Conservation (phyloP, 2,329 filamentous ascomycete species). For the Aspergillus quadricinctus region DNA sequence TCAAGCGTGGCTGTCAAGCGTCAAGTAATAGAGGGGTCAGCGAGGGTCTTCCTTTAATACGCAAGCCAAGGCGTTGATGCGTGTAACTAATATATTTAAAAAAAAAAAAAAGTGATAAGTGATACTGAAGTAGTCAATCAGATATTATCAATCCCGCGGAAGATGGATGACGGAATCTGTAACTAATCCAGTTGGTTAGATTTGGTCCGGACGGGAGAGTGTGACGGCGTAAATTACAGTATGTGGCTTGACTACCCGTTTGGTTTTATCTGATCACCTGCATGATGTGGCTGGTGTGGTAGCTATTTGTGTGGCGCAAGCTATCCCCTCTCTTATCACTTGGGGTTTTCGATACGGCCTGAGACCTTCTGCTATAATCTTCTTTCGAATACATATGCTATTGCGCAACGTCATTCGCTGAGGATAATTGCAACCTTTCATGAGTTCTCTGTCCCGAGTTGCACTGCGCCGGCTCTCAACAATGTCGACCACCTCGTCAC, state of each 20-base stretch:
- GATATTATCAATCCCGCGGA: background rate
- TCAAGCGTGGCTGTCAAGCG: slow-evolving; percentile 21
- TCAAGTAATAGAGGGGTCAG: background rate
- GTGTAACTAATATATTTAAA: background rate
- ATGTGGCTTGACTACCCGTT: background rate
- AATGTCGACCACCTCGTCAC: slow-evolving; percentile 45
- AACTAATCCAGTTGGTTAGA: too few species aligned
- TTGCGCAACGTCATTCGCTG: background rate
- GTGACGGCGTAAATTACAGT: background rate
- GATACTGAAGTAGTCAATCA: background rate
- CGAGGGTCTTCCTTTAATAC: background rate
- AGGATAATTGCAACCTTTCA: slow-evolving; percentile 9
- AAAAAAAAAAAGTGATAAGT: background rate
- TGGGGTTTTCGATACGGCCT: background rate
- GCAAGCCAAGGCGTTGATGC: background rate
- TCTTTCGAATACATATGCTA: background rate
- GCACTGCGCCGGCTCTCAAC: slow-evolving; percentile 23
- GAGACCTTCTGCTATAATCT: background rate
- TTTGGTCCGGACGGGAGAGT: background rate
- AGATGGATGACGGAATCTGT: background rate
- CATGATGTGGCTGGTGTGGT: background rate
- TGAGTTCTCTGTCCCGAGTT: slow-evolving; percentile 19
- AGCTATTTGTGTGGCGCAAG: background rate
- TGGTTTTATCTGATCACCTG: background rate
- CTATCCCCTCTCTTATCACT: background rate